Evolutionary conservation across 177 flowering plant genomes (phyloP).

Genomic region (Vitis hybrid): DNA sequence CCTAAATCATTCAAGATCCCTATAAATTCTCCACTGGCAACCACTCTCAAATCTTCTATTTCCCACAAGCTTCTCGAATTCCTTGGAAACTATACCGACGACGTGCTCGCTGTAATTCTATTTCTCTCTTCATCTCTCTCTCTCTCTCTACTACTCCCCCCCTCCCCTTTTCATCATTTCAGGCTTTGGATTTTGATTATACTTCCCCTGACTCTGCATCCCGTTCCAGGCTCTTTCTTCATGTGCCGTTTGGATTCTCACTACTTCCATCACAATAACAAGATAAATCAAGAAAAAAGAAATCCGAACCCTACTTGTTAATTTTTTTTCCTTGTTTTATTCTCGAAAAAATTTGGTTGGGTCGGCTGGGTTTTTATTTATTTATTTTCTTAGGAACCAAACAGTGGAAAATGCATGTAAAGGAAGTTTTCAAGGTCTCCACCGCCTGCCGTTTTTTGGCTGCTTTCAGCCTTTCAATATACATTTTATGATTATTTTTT

Average conservation of each 20-base stretch:
- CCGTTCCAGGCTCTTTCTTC: too few species aligned
- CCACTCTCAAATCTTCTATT: constrained; percentile 27
- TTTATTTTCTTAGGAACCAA: neutral
- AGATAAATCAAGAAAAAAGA: too few species aligned
- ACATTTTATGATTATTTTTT: too few species aligned
- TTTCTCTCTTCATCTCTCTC: neutral
- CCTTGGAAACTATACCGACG: constrained; percentile 26
- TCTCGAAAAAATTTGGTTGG: too few species aligned
- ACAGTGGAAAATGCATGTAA: neutral
- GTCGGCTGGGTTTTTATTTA: neutral
- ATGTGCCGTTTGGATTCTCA: neutral
- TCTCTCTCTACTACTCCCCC: too few species aligned
- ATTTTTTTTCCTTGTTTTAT: too few species aligned
- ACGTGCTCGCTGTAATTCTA: constrained; percentile 43
- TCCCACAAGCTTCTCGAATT: constrained; percentile 28
- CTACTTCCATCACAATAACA: too few species aligned
- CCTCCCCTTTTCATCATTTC: neutral
- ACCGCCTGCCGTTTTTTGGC: too few species aligned
- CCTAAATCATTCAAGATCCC: constrained; percentile 38
- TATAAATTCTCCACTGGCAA: constrained; percentile 27
- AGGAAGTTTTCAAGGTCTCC: too few species aligned
- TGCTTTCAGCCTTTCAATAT: too few species aligned
- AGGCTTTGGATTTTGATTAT: neutral
- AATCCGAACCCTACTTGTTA: too few species aligned
- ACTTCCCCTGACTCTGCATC: too few species aligned